Base-by-base conservation (phyloP, 768 basidiomycete species). In the Flagelloscypha sp. region DNA sequence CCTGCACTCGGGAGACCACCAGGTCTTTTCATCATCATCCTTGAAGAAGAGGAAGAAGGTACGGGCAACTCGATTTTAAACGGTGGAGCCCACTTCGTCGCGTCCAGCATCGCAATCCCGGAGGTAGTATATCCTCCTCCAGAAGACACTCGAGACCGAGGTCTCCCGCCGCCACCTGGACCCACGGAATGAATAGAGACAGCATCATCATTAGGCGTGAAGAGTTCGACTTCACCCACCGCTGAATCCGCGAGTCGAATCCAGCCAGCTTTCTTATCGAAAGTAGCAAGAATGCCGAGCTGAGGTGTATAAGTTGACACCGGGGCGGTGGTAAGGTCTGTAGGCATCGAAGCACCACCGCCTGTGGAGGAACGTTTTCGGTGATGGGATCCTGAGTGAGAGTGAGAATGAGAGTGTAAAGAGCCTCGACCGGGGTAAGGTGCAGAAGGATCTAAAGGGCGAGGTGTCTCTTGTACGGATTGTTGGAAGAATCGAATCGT, bases 221-320 rank as follows among this genome's bases (percentile, higher is more conserved):
- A 70, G 36, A 87, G 57, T 27, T 83, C 77, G 17, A 89, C 66
- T 53, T 90, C 87, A 22, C 79, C 74, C 6, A 87, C 87, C 16
- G 82, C 78, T 20, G 87, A 75, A 54, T 89, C 86, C 5, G 76
- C 73, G 16, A 89, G 53, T 15, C 87, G 80, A 45, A 90, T 87
- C 57, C 84, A 62, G n/a, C 77, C 74, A 2, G 85, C 85, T 49
- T 84, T 90, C 61, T 89, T 89, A 55, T 90, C 87, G 51, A 90
- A 90, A 16, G 79, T 61, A 38, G 85, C 75, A 49, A 88, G 88
- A n/a, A 90, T 59, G 45, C 75, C 76, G 48, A 84, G 73, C 45
- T 87, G 84, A 4, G 71, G 70, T 13, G 79, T 79, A 48, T 84
- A 83, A n/a, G 37, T 63, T 62, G 40, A 66, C 44, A 34, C 9